Percentiles rank a stretch among this genome's conserved stretches.
These are phyloP conservation scores for Dissophora globulifera DNA, from an alignment of 192 early-diverging fungal species.

Conservation along the genomic window DNA sequence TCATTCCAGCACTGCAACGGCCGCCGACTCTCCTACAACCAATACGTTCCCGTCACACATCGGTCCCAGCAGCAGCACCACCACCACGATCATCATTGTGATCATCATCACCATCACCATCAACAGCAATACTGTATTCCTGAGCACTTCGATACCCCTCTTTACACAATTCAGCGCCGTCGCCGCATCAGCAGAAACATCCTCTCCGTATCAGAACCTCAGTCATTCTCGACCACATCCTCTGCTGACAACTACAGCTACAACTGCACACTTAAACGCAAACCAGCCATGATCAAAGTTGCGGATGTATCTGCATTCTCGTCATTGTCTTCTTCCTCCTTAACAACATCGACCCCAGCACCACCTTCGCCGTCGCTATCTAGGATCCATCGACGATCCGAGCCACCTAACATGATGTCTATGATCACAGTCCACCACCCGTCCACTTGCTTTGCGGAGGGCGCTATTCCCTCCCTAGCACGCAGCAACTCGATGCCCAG, in stretches of 20 bases:
- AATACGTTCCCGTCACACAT: no score
- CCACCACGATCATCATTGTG: slow-evolving; percentile 9
- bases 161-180: slow-evolving; percentile 27
- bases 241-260: no score
- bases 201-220: no score
- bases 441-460: neutral
- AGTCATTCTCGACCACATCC: no score
- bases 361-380: slow-evolving; percentile 12
- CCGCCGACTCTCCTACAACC: slow-evolving; percentile 22
- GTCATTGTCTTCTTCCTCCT: no score
- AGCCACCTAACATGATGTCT: slow-evolving; percentile 13
- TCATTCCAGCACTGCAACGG: slow-evolving; percentile 45
- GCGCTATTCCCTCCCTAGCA: neutral
- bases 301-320: neutral
- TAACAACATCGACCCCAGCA: no score
- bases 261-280: no score
- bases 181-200: slow-evolving; percentile 7
- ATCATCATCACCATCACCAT: slow-evolving; percentile 5
- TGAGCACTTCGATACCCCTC: slow-evolving; percentile 18
- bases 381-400: slow-evolving; percentile 22
- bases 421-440: slow-evolving; percentile 20
- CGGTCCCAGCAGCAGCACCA: no score
- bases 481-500: slow-evolving; percentile 42
- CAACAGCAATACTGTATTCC: slow-evolving; percentile 2
- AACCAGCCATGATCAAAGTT: slow-evolving; percentile 5